Base-by-base conservation (phyloP, 768 basidiomycete genomes). In the Macrolepiota fuliginosa region DNA sequence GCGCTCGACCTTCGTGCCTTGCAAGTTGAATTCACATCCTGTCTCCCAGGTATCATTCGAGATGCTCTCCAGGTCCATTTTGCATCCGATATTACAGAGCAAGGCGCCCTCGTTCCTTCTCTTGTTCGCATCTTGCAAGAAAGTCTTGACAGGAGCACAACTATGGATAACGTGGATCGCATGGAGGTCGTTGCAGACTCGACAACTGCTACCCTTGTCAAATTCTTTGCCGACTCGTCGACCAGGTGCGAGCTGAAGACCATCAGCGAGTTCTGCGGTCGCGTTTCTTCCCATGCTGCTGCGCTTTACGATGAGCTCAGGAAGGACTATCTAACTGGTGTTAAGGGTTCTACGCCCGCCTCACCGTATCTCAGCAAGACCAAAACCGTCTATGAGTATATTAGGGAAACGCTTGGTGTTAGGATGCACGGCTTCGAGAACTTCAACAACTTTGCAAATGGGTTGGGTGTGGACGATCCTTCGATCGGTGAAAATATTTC, bases 351-450 rank as follows among this genome's bases (percentile, higher is more conserved):
- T 0, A 76, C 88, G 1, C 91, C 92, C 0, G 91, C 92, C 7
- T 81, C 81, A 54, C 59, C 73, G 10, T 84, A 82, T 68, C 79
- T 95, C 54, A 83, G 81, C 62, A 81, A 81, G 71, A 91, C 91
- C 11, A 79, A 81, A 51, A 66, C 74, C 4, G 67, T 93, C 52
- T 94, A 94, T 72, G 83, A 87, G 68, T 94, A 81, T 66, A 78
- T 94, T 25, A 81, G 92, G 29, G 70, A 81, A 32, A 79, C 76
- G 22, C 76, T 94, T 19, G 87, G 85, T 4, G 76, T 94, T 29
- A 76, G 75, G 65, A 92, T 92, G 89, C 87, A 92, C 59, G 91
- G 91, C 5, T 70, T 74, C n/a, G 89, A 90, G 66, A 94, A 94
- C 70, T 71, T 83, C 46, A 69, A 64, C 13, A 68, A 70, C 37